These are phyloP conservation scores for Chlorella sp. DNA, from an alignment of 139 green algal genomes.

Conservation along the genomic window DNA sequence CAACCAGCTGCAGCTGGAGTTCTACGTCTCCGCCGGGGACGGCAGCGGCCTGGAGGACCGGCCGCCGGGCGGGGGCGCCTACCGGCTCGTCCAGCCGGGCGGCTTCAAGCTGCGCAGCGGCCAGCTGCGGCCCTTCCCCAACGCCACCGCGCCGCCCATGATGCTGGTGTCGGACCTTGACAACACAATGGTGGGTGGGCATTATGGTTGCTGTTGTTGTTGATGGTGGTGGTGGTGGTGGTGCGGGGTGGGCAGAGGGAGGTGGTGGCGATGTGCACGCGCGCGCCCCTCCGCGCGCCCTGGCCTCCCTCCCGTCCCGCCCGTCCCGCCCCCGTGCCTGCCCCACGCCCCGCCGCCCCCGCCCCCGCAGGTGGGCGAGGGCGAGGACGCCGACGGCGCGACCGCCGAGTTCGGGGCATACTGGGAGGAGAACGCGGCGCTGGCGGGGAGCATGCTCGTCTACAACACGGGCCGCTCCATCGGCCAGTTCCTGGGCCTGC, in stretches of 20 bases:
- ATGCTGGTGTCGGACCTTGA: conserved; percentile 87
- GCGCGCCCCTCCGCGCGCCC: too few relatives aligned
- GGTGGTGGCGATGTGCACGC: too few relatives aligned
- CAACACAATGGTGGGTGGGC: conserved; percentile 88
- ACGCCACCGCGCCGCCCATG: conserved; percentile 44
- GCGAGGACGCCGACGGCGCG: conserved; percentile 39
- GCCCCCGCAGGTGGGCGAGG: too few relatives aligned
- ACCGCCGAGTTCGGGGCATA: conserved; percentile 69
- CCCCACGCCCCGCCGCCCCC: too few relatives aligned
- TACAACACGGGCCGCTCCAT: conserved; percentile 85
- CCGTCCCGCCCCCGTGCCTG: too few relatives aligned
- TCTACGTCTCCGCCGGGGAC: conserved; percentile 40
- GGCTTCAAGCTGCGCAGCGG: conserved; percentile 70
- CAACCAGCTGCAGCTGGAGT: conserved; percentile 56
- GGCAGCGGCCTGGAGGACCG: conserved; percentile 35
- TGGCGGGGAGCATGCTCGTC: conserved; percentile 73
- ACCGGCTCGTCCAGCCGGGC: conserved; percentile 49
- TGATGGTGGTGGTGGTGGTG: too few relatives aligned
- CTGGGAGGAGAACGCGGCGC: conserved; percentile 77
- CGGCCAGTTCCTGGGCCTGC: conserved; percentile 75
- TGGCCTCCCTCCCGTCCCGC: too few relatives aligned
- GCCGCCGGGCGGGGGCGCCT: conserved; percentile 31
- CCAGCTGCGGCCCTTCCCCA: conserved; percentile 58
- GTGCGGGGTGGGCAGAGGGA: too few relatives aligned
- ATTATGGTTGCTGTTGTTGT: too few relatives aligned